A percentile compares a stretch with the other conserved stretches of the same genome.
Conservation (phyloP, 169 alveolate species). For the Cryptosporidium felis region DNA sequence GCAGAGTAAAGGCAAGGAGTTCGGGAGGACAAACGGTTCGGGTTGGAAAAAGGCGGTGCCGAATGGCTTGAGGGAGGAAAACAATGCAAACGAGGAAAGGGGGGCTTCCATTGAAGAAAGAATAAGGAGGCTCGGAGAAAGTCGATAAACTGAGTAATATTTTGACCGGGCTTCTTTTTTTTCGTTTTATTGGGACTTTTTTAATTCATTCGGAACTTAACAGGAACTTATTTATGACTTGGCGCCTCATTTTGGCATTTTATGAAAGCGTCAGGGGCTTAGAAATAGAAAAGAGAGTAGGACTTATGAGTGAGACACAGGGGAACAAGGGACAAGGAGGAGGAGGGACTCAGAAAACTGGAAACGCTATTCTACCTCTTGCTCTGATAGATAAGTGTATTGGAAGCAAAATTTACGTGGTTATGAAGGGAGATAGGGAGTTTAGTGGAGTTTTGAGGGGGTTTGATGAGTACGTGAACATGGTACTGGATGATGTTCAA, state of each 20-base stretch:
- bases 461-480: conserved; percentile 93
- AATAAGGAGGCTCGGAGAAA: conserved; percentile 23
- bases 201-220: too few relatives aligned
- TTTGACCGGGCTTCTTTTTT: too few relatives aligned
- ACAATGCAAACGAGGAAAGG: not conserved
- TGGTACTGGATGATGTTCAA: conserved; percentile 89
- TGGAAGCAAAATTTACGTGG: conserved; percentile 90
- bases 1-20: not conserved
- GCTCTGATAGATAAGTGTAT: conserved; percentile 94
- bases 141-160: too few relatives aligned
- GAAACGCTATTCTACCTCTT: conserved; percentile 86
- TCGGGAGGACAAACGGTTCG: not conserved
- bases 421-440: conserved; percentile 85
- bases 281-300: not conserved
- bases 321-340: not conserved
- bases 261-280: too few relatives aligned
- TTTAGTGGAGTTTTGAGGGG: conserved; percentile 91
- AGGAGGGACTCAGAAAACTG: conserved; percentile 58
- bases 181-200: too few relatives aligned
- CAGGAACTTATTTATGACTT: too few relatives aligned
- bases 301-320: conserved; percentile 15
- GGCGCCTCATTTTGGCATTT: too few relatives aligned
- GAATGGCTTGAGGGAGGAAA: not conserved
- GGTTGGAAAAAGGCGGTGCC: not conserved
- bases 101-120: conserved; percentile 40